Base-by-base conservation (phyloP, 768 basidiomycete species). In the Tylopilus felleus region DNA sequence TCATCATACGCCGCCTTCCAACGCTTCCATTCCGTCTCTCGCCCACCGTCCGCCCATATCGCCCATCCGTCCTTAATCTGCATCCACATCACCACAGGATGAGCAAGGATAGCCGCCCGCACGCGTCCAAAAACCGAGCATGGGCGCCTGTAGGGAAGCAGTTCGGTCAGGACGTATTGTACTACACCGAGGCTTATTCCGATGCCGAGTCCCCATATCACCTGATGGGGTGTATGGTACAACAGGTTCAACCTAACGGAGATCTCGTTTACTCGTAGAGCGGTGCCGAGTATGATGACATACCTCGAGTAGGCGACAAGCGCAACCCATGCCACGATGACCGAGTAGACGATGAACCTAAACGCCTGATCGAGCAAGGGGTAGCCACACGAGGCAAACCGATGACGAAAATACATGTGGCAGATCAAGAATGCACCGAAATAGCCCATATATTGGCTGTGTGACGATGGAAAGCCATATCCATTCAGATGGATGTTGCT, bases 361-460 rank as follows among this genome's bases (percentile, higher is more conserved):
- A 80, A 82, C 2, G 77, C 61, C n/a, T 55, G 58, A 64, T 92
- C 87, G 8, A 90, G 55, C 12, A 79, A 17, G 10, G 53, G 48
- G 25, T 51, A 75, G 8, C 86, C 86, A 2, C 80, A 82, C 3
- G 81, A 69, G 2, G 74, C 52, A 59, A 88, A 90, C 4, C 78
- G 77, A 61, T 92, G 89, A 33, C 82, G 81, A 58, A 83, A 84
- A 58, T 79, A 80, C 46, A 93, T 64, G 70, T 93, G 91, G 63
- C 86, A 82, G 40, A 84, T 64, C 41, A 93, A 68, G 68, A 93
- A 93, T 0, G 88, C 76, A 6, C 85, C 77, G 59, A 93, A 93
- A 70, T 88, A 93, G 16, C 83, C 91, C 91, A 93, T 92, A 67
- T 86, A 91, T 69, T 93, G 91, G 69, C 88, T 90, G 64, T 93